Conservation (phyloP, 495 filamentous ascomycete genomes). For the Viridothelium virens region DNA sequence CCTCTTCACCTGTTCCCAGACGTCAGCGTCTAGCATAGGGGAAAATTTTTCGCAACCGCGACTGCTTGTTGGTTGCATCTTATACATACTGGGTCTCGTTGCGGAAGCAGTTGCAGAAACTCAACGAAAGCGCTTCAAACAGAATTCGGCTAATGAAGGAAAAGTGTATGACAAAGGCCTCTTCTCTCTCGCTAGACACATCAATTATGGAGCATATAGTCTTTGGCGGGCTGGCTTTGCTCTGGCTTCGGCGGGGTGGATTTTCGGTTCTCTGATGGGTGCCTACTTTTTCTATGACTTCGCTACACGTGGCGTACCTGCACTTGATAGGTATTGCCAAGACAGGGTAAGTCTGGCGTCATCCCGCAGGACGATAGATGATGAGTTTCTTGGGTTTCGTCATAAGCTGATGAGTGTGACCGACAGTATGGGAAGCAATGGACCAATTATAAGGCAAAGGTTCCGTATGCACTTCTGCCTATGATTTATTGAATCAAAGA, state of each 20-base stretch:
- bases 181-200: conserved; percentile 24
- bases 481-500: neutral
- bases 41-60: conserved; percentile 25
- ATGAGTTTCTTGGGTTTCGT: neutral
- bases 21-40: conserved; percentile 22
- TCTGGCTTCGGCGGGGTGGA: conserved; percentile 26
- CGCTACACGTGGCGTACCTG: conserved; percentile 20
- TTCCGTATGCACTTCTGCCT: neutral
- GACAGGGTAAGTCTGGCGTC: conserved; percentile 6
- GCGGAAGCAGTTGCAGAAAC: conserved; percentile 23
- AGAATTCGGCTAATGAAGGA: conserved; percentile 25
- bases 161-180: conserved; percentile 25
- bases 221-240: conserved; percentile 29
- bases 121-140: conserved; percentile 23
- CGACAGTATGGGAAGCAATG: conserved; percentile 2
- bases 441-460: neutral
- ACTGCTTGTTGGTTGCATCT: conserved; percentile 23
- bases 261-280: conserved; percentile 18
- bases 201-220: conserved; percentile 30
- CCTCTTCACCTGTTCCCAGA: conserved; percentile 25
- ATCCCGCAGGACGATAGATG: neutral
- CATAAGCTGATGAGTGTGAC: neutral
- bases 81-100: conserved; percentile 23
- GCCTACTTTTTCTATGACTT: conserved; percentile 22
- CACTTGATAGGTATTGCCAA: conserved; percentile 26